Base-by-base conservation (phyloP, 164 flowering plant genomes). In the Umbilicus rupestris region DNA sequence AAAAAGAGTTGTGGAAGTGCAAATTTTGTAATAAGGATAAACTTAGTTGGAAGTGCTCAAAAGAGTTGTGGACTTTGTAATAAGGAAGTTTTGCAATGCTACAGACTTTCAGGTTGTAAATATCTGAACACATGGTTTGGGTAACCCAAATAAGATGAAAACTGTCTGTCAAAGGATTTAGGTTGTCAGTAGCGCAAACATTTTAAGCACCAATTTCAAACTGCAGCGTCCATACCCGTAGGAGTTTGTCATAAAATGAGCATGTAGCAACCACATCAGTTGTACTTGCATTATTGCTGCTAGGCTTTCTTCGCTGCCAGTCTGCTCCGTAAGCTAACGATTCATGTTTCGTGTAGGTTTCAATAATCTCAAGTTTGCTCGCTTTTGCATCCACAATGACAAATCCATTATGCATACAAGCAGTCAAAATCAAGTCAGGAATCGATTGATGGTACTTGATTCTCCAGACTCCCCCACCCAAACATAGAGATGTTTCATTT, bases 381-480 rank as follows among this genome's bases (percentile, higher is more conserved):
- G 77, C 83, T 39, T 70, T 65, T 7, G 75, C 67, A 50, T 73
- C 82, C 8, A 83, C 89, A 69, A 92, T 63, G 49, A 87, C 83
- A 76, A 89, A 89, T 0, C 99, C 97, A 69, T 88, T 90, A 77
- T 95, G 99, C 97, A 92, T 95, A 74, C 99, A 95, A 57, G 99
- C 97, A 14, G 92, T 83, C 78, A 95, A 73, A 46, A 92, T 73
- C 33, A 92, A 42, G 45, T 80, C 86, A 7, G 81, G 79, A 30
- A 82, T 68, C 24, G 16, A 66, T 0, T 97, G 94, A 66, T 92
- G 96, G 73, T 84, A 81, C 83, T 92, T 95, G 47, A 95, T 78
- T 75, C 92, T 89, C 97, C 97, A 95, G 20, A 92, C 97, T 28
- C 99, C 97, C 46, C 99, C 99, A 10, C 97, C 97, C 63, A 92